These are phyloP conservation scores for Colletotrichum theobromicola DNA, from an alignment of 2,329 filamentous ascomycete species.

Conservation along the genomic window DNA sequence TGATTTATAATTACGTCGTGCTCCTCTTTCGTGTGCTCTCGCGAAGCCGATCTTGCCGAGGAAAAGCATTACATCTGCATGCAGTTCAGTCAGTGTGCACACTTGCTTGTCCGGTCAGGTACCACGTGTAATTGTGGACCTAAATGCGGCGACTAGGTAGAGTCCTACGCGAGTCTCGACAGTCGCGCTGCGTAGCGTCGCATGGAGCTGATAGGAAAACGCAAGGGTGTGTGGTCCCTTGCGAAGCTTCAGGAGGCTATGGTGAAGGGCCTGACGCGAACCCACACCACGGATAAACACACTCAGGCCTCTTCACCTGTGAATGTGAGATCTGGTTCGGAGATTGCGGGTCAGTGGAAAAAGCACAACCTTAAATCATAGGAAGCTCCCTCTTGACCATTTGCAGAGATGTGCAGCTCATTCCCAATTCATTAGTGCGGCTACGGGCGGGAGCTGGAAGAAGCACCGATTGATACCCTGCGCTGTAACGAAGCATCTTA, in stretches of 20 bases:
- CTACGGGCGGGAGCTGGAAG: not conserved
- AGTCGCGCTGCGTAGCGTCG: not conserved
- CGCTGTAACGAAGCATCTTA: not conserved
- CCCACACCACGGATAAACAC: not conserved
- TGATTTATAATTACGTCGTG: constrained; percentile 10
- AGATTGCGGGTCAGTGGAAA: not conserved
- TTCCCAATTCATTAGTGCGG: not conserved
- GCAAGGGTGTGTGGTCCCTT: not conserved
- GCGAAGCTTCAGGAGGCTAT: not conserved
- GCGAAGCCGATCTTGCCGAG: constrained; percentile 5
- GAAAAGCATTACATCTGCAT: not conserved
- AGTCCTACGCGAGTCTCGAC: not conserved
- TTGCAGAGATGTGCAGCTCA: not conserved
- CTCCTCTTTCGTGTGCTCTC: not conserved
- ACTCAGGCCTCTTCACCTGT: not conserved
- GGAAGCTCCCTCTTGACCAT: not conserved
- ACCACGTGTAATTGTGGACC: not conserved
- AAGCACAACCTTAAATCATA: not conserved
- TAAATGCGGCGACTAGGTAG: not conserved
- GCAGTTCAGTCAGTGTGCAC: not conserved
- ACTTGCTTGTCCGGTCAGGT: not conserved
- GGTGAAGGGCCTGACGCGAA: not conserved
- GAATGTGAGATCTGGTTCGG: not conserved
- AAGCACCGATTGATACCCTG: not conserved
- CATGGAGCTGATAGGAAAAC: not conserved